These are phyloP conservation scores for Trichoderma afroharzianum DNA, from an alignment of 2,329 filamentous ascomycete species.

Conservation along the genomic window DNA sequence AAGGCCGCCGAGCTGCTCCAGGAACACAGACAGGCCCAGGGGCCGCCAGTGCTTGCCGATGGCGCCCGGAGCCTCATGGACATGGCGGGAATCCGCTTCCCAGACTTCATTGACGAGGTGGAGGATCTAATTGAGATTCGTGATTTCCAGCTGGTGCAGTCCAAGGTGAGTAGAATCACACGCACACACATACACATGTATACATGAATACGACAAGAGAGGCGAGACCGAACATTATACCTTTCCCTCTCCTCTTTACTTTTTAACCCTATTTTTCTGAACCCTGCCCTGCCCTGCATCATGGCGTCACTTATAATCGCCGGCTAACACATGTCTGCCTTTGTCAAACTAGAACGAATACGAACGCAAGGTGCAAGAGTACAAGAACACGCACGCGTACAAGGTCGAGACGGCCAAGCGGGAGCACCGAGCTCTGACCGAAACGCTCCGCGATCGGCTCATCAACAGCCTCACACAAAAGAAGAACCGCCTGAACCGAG, in stretches of 20 bases:
- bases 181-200: not conserved
- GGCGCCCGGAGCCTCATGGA: slow-evolving; percentile 57
- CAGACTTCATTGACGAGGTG: slow-evolving; percentile 78
- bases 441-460: slow-evolving; percentile 62
- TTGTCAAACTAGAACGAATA: slow-evolving; percentile 51
- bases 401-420: slow-evolving; percentile 59
- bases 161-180: slow-evolving; percentile 62
- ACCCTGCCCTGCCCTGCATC: not conserved
- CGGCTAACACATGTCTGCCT: not conserved
- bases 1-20: slow-evolving; percentile 63
- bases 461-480: slow-evolving; percentile 63
- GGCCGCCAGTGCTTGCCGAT: slow-evolving; percentile 37
- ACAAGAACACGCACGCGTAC: slow-evolving; percentile 58
- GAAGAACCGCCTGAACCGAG: slow-evolving; percentile 60
- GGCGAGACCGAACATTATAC: not conserved
- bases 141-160: slow-evolving; percentile 75
- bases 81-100: slow-evolving; percentile 80
- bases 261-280: not conserved
- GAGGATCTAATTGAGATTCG: slow-evolving; percentile 85
- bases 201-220: not conserved
- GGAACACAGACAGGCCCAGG: slow-evolving; percentile 48
- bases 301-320: not conserved
- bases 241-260: not conserved
- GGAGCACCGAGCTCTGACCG: slow-evolving; percentile 57
- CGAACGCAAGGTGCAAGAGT: slow-evolving; percentile 58